Percentiles rank a stretch among this genome's conserved stretches.
Conservation (phyloP, 208 protist species). For the Wallacemonas sp. region DNA sequence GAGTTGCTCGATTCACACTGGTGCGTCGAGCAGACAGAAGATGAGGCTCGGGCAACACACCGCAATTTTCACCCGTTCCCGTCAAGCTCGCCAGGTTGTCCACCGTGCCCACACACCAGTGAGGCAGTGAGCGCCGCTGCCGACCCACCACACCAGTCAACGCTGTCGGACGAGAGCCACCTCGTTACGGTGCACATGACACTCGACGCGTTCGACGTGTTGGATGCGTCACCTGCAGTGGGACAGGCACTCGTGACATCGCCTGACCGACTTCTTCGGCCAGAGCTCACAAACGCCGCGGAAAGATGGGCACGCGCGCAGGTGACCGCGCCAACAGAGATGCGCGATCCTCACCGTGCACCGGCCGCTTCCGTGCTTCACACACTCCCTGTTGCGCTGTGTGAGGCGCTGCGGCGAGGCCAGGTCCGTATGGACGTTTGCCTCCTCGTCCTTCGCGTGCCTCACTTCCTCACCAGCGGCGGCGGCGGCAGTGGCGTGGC, state of each 20-base stretch:
- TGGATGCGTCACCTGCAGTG: conserved; percentile 26
- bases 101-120: no score
- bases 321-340: no score
- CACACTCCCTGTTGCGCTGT: no score
- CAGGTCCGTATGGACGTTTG: not conserved
- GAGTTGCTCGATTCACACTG: no score
- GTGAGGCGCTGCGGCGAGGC: not conserved
- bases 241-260: conserved; percentile 25
- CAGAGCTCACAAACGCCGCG: not conserved
- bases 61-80: no score
- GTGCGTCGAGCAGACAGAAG: no score
- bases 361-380: no score
- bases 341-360: no score
- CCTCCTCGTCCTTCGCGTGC: conserved; percentile 7
- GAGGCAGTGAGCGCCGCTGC: not conserved
- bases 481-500: no score
- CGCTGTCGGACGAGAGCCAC: not conserved
- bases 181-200: conserved; percentile 17
- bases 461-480: not conserved
- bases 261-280: not conserved
- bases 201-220: conserved; percentile 44
- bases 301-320: no score
- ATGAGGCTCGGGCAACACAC: no score
- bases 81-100: no score
- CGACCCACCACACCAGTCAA: not conserved